Evolutionary conservation across 257 asterid genomes (phyloP).

Genomic region (Nicotiana tomentosiformis): DNA sequence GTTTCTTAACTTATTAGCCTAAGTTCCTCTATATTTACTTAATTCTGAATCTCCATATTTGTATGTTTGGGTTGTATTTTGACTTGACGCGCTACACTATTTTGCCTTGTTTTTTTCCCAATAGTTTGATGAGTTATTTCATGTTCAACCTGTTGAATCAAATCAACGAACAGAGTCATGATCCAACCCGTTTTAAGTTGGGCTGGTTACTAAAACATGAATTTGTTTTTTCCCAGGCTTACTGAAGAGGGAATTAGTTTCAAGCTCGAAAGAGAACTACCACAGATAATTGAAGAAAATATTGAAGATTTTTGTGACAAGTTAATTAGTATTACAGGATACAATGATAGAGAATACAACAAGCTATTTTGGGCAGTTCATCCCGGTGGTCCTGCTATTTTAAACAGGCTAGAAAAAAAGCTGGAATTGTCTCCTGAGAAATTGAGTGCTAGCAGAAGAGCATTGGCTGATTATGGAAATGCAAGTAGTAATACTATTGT

Average conservation of each 20-base stretch:
- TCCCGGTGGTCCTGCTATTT: slow-evolving; percentile 94
- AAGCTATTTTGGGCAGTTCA: slow-evolving; percentile 95
- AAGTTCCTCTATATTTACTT: neutral
- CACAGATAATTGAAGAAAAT: slow-evolving; percentile 74
- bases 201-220: neutral
- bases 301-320: slow-evolving; percentile 56
- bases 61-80: neutral
- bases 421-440: slow-evolving; percentile 62
- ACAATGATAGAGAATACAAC: slow-evolving; percentile 37
- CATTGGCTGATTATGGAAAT: slow-evolving; percentile 84
- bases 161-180: neutral
- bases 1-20: neutral
- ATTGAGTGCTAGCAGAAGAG: slow-evolving; percentile 66
- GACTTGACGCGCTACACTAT: too few species aligned
- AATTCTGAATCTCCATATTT: neutral
- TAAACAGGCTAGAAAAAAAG: slow-evolving; percentile 71
- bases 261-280: slow-evolving; percentile 65
- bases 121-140: neutral
- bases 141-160: neutral
- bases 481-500: slow-evolving; percentile 91
- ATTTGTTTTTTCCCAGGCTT: slow-evolving; percentile 17
- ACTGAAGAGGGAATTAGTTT: slow-evolving; percentile 96
- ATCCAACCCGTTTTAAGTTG: neutral
- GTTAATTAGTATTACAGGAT: slow-evolving; percentile 42
- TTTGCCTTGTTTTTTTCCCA: neutral